phyloP scores from a whole-genome alignment of 371 early-diverging fungal species.

The Mortierella sp. region DNA sequence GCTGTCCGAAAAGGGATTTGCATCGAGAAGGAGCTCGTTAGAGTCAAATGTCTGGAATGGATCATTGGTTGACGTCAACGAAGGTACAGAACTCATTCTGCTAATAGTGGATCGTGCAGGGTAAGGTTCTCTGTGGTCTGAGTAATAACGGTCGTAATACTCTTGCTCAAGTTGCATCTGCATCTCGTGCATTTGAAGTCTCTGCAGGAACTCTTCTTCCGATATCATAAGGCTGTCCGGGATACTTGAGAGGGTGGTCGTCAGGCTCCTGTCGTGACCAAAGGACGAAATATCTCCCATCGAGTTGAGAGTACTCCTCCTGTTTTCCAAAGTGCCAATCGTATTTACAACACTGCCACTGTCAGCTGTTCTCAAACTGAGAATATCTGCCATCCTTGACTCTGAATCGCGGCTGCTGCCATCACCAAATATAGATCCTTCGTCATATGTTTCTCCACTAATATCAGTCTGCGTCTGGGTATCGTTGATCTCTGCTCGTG shows the following conservation, averaged over 20 bases:
- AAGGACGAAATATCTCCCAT: slow-evolving; percentile 15
- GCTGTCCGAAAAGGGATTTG: slow-evolving; percentile 36
- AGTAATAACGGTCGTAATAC: slow-evolving; percentile 18
- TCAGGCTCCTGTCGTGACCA: slow-evolving; percentile 7
- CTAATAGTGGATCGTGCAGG: slow-evolving; percentile 22
- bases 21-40: slow-evolving; percentile 27
- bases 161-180: slow-evolving; percentile 27
- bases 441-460: slow-evolving; percentile 9
- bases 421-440: slow-evolving; percentile 30
- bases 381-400: slow-evolving; percentile 46
- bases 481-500: slow-evolving; percentile 24
- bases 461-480: neutral
- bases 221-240: slow-evolving; percentile 28
- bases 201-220: slow-evolving; percentile 39
- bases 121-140: slow-evolving; percentile 6
- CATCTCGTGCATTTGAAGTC: slow-evolving; percentile 22
- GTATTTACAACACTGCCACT: slow-evolving; percentile 10
- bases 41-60: slow-evolving; percentile 57
- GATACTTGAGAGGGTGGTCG: slow-evolving; percentile 25
- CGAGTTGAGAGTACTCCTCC: slow-evolving; percentile 38
- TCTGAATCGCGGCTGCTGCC: slow-evolving; percentile 35
- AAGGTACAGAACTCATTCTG: slow-evolving; percentile 35
- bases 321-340: slow-evolving; percentile 9
- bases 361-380: slow-evolving; percentile 27
- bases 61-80: slow-evolving; percentile 47